phyloP scores from a whole-genome alignment of 306 rosid species.

The Styphnolobium japonicum region DNA sequence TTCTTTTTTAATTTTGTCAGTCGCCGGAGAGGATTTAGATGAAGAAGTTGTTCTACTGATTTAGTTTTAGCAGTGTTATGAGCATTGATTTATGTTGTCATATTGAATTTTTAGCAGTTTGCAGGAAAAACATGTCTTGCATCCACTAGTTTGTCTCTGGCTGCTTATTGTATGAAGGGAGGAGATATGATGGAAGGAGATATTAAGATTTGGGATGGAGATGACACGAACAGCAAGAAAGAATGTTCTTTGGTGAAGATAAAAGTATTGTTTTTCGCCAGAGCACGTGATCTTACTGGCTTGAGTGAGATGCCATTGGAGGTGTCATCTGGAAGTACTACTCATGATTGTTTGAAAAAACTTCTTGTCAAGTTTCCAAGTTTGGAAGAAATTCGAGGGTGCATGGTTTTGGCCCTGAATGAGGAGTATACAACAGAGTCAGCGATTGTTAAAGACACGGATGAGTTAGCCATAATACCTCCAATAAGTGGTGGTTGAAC shows the following conservation, averaged over 20 bases:
- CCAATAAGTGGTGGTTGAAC: slow-evolving; percentile 82
- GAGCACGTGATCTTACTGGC: slow-evolving; percentile 85
- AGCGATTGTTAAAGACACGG: slow-evolving; percentile 57
- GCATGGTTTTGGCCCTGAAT: slow-evolving; percentile 81
- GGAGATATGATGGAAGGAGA: slow-evolving; percentile 25
- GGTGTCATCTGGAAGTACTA: slow-evolving; percentile 69
- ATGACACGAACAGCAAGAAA: not conserved
- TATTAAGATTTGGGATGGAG: slow-evolving; percentile 15
- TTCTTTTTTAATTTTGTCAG: not conserved
- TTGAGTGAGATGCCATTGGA: slow-evolving; percentile 60
- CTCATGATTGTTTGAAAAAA: slow-evolving; percentile 64
- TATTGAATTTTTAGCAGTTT: not conserved
- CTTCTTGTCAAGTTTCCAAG: slow-evolving; percentile 61
- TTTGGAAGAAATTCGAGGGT: slow-evolving; percentile 68
- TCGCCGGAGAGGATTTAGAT: not conserved
- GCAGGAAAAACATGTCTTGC: not conserved
- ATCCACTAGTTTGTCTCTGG: not conserved
- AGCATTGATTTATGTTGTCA: not conserved
- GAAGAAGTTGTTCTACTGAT: not conserved
- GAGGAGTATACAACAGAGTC: slow-evolving; percentile 72
- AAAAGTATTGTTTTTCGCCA: slow-evolving; percentile 78
- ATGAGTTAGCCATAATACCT: slow-evolving; percentile 85
- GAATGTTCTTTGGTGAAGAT: slow-evolving; percentile 44
- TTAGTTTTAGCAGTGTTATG: not conserved
- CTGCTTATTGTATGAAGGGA: not conserved